Base-by-base conservation (phyloP, 2,329 filamentous ascomycete species). In the Cytospora leucostoma region DNA sequence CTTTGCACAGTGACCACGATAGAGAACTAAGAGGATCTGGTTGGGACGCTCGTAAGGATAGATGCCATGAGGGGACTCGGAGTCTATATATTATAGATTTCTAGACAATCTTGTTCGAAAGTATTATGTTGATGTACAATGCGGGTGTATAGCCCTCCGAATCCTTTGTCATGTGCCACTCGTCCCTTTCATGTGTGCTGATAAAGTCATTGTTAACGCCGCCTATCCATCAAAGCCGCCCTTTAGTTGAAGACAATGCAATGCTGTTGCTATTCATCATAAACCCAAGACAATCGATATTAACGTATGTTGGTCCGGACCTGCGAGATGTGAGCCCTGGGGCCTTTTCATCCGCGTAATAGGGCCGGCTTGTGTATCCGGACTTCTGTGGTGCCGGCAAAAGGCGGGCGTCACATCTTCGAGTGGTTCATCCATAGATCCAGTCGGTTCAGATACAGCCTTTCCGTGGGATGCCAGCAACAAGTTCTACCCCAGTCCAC, bases 241-340 rank as follows among this genome's bases (percentile, higher is more conserved):
- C 47, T 32, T 13, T 11, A 35, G 44, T 27, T 7, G 47, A 49
- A 5, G 21, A 54, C 58, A 60, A 60, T 60, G 58, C 50, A 21
- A 44, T 44, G 37, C 58, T 27, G 33, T 54, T 27, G 58, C 37
- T 40, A 35, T 51, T 47, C 7, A 38, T 5, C 35, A 2, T n/a
- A 33, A 47, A 40, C 19, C 56, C 56, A 13, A 59, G 38, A 44
- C n/a, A 47, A 21, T 21, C 2, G n/a, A 17, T 7, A 7, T 19
- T 47, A 47, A 19, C 10, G 10, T 13, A 37, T 37, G 35, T 37
- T 37, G 35, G 35, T 13, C 35, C 35, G 35, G 35, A 6, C 8
- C 35, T 37, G 35, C 35, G 35, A 37, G 35, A 37, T 37, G 35
- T 13, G 35, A 13, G 8, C 35, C 40, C 17, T 44, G 15, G 10